Evolutionary conservation across 2,329 filamentous ascomycete species (phyloP).

Genomic region (Chrysosporium keratinophilum): DNA sequence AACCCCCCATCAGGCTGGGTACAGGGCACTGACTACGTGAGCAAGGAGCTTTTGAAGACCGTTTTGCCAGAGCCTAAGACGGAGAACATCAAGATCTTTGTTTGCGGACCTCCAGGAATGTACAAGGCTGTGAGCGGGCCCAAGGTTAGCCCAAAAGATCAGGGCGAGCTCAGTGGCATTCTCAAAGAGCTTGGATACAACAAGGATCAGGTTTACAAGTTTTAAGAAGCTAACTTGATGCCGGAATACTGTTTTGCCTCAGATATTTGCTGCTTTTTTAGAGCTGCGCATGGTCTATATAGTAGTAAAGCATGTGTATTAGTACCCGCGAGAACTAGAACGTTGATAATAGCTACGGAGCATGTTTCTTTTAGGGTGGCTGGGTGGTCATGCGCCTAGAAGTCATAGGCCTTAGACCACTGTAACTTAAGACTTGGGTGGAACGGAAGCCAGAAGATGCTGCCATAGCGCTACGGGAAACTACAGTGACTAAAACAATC

Average conservation of each 20-base stretch:
- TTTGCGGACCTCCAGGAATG: conserved; percentile 83
- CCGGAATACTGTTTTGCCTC: not conserved
- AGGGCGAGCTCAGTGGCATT: conserved; percentile 75
- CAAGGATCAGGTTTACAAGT: conserved; percentile 94
- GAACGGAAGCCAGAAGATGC: too few species aligned
- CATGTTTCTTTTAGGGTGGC: too few species aligned
- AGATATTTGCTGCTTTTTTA: not conserved
- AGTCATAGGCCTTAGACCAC: too few species aligned
- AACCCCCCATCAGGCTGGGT: conserved; percentile 69
- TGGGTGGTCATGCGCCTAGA: too few species aligned
- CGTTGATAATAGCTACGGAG: too few species aligned
- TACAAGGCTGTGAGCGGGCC: conserved; percentile 85
- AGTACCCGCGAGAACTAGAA: too few species aligned
- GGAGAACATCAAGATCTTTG: conserved; percentile 90
- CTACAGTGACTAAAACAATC: too few species aligned
- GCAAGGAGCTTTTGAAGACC: conserved; percentile 86
- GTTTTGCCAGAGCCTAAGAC: conserved; percentile 86
- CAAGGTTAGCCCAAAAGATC: conserved; percentile 88
- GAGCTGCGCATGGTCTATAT: too few species aligned
- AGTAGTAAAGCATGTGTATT: too few species aligned
- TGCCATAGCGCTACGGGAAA: too few species aligned
- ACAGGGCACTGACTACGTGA: conserved; percentile 69
- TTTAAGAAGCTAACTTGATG: conserved; percentile 42
- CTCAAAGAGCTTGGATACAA: conserved; percentile 75
- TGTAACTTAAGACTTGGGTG: too few species aligned